Evolutionary conservation across 2,329 filamentous ascomycete genomes (phyloP), one percentile per base, ranked within the genome.

Genomic region (Colletotrichum horii): DNA sequence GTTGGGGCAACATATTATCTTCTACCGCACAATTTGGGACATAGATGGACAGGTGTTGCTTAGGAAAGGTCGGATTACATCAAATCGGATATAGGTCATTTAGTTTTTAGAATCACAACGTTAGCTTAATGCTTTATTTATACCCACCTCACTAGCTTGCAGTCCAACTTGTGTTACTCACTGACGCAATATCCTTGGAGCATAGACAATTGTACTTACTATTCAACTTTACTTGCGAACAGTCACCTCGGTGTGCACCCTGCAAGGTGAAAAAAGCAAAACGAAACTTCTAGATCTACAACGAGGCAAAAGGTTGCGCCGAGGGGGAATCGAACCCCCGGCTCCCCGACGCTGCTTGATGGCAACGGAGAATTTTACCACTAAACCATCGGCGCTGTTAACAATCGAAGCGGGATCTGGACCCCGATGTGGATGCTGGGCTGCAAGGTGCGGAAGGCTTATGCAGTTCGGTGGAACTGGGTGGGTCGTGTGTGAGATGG

Each of bases 321-420:
- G 58, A 61, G 58, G 58, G 58, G 58, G 58, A 61, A 61, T 61
- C 58, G 58, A 61, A 36, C 58, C 58, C 58, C 58, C 58, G 58
- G 58, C 58, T 61, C 58, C 58, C 58, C 58, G 58, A 61, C 58
- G 30, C 30, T 61, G 58, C 58, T 34, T 8, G 19, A 22, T 61
- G 58, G 58, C 58, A 61, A 61, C 58, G 58, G 58, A 61, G 58
- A 61, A 61, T 61, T 61, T 61, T 61, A 61, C 58, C 58, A 61
- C 58, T 61, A 61, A 61, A 61, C 58, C 58, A 61, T 61, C 58
- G 58, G 58, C 58, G 58, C 58, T 15, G 4, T 7, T n/a, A 12
- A 16, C 9, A 16, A 36, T 6, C 7, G 8, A 11, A 2, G 4
- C 3, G 16, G 0, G 6, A n/a, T 12, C 4, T 15, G n/a, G 7